Conservation (phyloP, 2,329 filamentous ascomycete species). For the Aspergillus niger region DNA sequence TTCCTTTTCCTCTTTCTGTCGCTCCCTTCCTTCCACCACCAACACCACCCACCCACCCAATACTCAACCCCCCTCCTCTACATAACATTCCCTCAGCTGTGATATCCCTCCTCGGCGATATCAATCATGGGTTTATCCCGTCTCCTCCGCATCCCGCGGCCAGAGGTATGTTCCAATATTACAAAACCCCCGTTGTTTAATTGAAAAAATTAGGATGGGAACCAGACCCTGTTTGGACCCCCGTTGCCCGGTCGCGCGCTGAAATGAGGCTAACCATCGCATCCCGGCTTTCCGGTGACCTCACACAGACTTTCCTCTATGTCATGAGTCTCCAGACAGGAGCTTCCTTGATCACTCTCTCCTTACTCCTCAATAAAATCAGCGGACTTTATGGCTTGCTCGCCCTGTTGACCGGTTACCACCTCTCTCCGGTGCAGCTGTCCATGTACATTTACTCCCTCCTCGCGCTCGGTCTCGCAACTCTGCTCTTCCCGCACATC, state of each 20-base stretch:
- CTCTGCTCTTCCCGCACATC: slow-evolving; percentile 76
- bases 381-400: slow-evolving; percentile 89
- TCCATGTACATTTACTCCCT: slow-evolving; percentile 91
- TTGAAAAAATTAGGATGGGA: not conserved
- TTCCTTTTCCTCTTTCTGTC: slow-evolving; percentile 16
- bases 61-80: not conserved
- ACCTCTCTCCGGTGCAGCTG: slow-evolving; percentile 78
- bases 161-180: slow-evolving; percentile 41
- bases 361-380: slow-evolving; percentile 87
- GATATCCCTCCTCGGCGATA: slow-evolving; percentile 21
- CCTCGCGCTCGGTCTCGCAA: slow-evolving; percentile 66
- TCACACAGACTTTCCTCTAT: slow-evolving; percentile 74
- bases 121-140: slow-evolving; percentile 44
- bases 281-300: slow-evolving; percentile 14
- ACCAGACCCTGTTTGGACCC: slow-evolving; percentile 2
- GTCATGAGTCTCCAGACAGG: slow-evolving; percentile 84
- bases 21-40: slow-evolving; percentile 7
- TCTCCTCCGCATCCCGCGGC: slow-evolving; percentile 53
- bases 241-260: slow-evolving; percentile 15
- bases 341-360: slow-evolving; percentile 79
- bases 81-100: not conserved
- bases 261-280: slow-evolving; percentile 13
- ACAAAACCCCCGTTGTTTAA: not conserved
- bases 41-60: slow-evolving; percentile 1
- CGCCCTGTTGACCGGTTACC: slow-evolving; percentile 82